Conservation (phyloP, 2,329 filamentous ascomycete species). For the Botrytis fragariae region DNA sequence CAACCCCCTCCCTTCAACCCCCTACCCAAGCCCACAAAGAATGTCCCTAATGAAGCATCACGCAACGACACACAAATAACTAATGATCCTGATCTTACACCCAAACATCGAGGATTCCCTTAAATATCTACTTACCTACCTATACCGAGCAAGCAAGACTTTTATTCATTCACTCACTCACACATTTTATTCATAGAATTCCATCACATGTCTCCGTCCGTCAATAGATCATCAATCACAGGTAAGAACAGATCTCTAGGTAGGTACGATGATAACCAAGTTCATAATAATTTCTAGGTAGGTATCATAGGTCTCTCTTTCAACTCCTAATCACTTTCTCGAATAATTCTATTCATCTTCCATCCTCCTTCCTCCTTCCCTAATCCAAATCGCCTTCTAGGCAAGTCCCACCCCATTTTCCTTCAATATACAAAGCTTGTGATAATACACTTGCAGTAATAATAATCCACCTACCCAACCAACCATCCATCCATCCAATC, state of each 20-base stretch:
- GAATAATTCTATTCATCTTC: background rate
- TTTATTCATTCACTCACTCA: no score
- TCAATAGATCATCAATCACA: background rate
- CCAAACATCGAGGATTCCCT: no score
- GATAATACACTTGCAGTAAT: background rate
- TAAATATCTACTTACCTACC: no score
- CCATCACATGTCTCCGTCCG: background rate
- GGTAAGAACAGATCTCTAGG: background rate
- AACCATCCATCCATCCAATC: background rate
- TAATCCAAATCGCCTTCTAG: background rate
- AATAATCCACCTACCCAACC: background rate
- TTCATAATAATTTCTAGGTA: background rate
- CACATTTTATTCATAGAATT: background rate
- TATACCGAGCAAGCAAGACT: no score
- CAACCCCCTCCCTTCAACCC: no score
- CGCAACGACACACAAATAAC: no score
- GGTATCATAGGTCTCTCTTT: background rate
- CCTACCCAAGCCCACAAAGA: no score
- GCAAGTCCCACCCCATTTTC: background rate
- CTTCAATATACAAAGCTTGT: conserved; percentile 4
- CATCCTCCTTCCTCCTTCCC: background rate
- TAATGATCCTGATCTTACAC: no score
- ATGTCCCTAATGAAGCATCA: no score
- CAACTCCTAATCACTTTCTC: background rate
- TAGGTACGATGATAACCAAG: background rate